A percentile compares a stretch with the other conserved stretches of the same genome.
phyloP scores from a whole-genome alignment of 257 asterid genomes.

The Petunia secreta region DNA sequence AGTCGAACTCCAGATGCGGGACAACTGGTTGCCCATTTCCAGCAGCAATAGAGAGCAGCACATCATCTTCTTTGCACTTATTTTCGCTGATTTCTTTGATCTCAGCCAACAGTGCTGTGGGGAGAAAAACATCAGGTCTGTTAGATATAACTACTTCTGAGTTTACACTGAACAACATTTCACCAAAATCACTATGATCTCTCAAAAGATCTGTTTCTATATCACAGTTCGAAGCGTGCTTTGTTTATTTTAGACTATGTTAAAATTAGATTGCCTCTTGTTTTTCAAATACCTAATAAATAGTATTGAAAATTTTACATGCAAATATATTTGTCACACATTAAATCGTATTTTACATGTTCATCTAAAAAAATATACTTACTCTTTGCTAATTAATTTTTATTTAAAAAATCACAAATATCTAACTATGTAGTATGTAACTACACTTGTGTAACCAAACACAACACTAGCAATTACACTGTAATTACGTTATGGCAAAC shows the following conservation, averaged over 20 bases:
- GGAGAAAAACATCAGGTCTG: constrained; percentile 30
- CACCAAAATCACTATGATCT: background rate
- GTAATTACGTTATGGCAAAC: too few species aligned
- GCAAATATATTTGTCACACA: too few species aligned
- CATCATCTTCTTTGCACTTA: constrained; percentile 62
- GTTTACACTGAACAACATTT: background rate
- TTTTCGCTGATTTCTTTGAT: constrained; percentile 69
- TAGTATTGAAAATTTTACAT: too few species aligned
- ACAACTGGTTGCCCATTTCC: constrained; percentile 59
- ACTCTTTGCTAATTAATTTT: too few species aligned
- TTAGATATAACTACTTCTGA: constrained; percentile 6
- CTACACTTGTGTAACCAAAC: too few species aligned
- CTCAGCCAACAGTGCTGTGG: constrained; percentile 74
- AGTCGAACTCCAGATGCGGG: constrained; percentile 71
- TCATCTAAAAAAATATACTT: too few species aligned
- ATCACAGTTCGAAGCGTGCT: constrained; percentile 18
- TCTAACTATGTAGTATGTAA: too few species aligned
- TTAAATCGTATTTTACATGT: too few species aligned
- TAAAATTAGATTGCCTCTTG: too few species aligned
- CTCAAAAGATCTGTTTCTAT: constrained; percentile 13
- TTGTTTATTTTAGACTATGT: background rate
- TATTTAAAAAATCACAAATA: too few species aligned
- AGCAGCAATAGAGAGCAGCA: constrained; percentile 62
- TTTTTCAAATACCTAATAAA: too few species aligned
- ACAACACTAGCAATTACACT: too few species aligned